phyloP scores from a whole-genome alignment of 1,139 yeast genomes.

The Geotrichum candidum region DNA sequence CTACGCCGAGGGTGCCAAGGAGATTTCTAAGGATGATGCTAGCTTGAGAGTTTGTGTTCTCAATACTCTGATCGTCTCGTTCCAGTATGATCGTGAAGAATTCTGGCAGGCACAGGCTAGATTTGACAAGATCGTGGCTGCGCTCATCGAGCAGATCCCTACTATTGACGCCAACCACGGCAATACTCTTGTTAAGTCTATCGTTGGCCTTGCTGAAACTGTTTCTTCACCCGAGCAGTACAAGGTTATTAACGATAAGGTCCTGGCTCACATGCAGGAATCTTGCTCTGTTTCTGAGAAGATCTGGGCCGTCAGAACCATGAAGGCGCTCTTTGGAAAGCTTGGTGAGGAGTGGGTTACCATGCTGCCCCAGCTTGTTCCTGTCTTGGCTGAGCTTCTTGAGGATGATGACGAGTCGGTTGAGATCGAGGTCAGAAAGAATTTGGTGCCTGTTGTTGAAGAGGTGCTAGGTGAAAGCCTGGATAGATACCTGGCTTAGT shows the following conservation, averaged over 20 bases:
- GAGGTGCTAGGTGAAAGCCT: constrained; percentile 90
- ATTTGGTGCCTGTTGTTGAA: constrained; percentile 88
- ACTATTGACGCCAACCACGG: constrained; percentile 59
- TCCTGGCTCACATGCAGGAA: constrained; percentile 53
- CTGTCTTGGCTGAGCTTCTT: constrained; percentile 86
- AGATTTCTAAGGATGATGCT: constrained; percentile 34
- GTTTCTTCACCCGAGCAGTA: constrained; percentile 77
- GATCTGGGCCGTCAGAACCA: constrained; percentile 75
- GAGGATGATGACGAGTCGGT: constrained; percentile 95
- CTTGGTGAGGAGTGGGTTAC: constrained; percentile 94
- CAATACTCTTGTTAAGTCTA: constrained; percentile 63
- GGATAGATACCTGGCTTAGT: constrained; percentile 73
- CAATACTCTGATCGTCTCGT: constrained; percentile 67
- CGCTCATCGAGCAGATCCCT: constrained; percentile 59
- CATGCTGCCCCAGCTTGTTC: constrained; percentile 88
- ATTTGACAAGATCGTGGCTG: constrained; percentile 61
- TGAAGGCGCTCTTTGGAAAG: constrained; percentile 78
- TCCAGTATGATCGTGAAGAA: constrained; percentile 85
- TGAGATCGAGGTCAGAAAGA: constrained; percentile 84
- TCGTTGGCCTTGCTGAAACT: constrained; percentile 67
- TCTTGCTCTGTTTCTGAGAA: constrained; percentile 46
- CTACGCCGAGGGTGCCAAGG: constrained; percentile 13
- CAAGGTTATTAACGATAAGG: constrained; percentile 50
- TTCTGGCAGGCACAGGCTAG: constrained; percentile 89
- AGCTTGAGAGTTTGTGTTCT: constrained; percentile 62